Percentiles rank a stretch among this genome's conserved stretches.
phyloP scores from a whole-genome alignment of 2,329 filamentous ascomycete species.

The Scytalidium lignicola region DNA sequence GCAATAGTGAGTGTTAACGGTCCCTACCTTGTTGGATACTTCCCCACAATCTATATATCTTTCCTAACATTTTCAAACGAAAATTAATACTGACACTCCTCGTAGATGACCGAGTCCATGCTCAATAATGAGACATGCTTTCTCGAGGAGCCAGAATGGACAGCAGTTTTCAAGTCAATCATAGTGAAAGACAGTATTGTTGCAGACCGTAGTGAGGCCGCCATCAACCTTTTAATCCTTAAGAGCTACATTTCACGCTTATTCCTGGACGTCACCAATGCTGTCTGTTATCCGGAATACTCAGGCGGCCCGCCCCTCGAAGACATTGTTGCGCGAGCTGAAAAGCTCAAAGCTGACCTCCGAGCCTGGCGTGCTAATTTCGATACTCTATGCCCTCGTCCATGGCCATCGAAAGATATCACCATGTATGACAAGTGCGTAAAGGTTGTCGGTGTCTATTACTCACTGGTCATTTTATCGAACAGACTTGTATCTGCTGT shows the following conservation, averaged over 20 bases:
- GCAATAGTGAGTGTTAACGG: constrained; percentile 1
- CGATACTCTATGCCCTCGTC: constrained; percentile 1
- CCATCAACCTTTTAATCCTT: constrained; percentile 16
- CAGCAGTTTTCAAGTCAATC: constrained; percentile 15
- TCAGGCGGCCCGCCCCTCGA: background rate
- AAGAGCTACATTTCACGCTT: constrained; percentile 22
- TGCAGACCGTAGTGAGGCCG: constrained; percentile 17
- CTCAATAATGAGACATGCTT: constrained; percentile 19
- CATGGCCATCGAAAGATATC: background rate
- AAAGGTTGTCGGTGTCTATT: constrained; percentile 2
- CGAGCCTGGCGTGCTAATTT: background rate
- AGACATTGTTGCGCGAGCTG: background rate
- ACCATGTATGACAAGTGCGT: constrained; percentile 2
- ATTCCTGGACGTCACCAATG: constrained; percentile 25
- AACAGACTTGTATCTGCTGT: constrained; percentile 2
- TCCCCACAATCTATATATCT: background rate
- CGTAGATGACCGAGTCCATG: constrained; percentile 19
- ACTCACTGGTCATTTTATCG: constrained; percentile 1
- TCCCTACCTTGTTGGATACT: background rate
- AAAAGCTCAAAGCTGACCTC: background rate
- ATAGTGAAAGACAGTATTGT: constrained; percentile 12
- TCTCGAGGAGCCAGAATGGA: constrained; percentile 16
- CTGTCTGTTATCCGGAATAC: constrained; percentile 7
- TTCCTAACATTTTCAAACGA: background rate
- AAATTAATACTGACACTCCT: background rate